Conservation (phyloP, 1,284 basidiomycete genomes). For the Tilletia caries region DNA sequence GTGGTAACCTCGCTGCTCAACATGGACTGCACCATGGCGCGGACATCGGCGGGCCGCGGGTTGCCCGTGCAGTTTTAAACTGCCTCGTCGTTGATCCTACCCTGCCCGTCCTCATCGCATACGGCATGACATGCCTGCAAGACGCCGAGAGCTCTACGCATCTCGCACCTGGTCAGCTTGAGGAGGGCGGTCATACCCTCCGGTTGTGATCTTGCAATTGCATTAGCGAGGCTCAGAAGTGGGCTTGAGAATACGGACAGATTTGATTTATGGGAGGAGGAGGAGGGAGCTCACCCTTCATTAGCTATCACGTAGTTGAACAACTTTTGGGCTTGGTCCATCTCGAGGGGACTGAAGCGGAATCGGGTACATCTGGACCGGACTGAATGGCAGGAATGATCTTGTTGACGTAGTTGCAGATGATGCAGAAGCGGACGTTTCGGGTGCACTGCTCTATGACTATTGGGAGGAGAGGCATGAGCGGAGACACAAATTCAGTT, state of each 20-base stretch:
- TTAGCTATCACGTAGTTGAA: conserved; percentile 74
- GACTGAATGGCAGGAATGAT: conserved; percentile 98
- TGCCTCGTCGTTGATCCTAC: conserved; percentile 73
- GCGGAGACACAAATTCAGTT: not conserved
- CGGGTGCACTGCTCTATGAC: conserved; percentile 98
- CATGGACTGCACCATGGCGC: conserved; percentile 90
- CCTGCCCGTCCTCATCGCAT: conserved; percentile 63
- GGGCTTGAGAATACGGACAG: not conserved
- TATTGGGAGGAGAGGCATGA: conserved; percentile 28
- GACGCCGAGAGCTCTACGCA: conserved; percentile 93
- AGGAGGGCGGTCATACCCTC: conserved; percentile 85
- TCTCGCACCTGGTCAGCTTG: conserved; percentile 91
- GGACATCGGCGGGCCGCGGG: conserved; percentile 90
- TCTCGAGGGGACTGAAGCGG: conserved; percentile 85
- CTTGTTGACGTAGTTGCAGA: conserved; percentile 99
- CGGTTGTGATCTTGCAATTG: conserved; percentile 78
- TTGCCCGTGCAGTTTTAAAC: conserved; percentile 96
- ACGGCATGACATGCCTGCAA: conserved; percentile 97
- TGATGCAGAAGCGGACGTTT: conserved; percentile 98
- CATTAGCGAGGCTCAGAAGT: too few relatives aligned
- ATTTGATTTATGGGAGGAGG: too few relatives aligned
- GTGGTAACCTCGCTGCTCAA: conserved; percentile 93
- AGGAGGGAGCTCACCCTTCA: conserved; percentile 70
- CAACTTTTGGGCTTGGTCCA: conserved; percentile 77
- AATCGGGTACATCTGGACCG: conserved; percentile 96